phyloP scores from a whole-genome alignment of 345 rosid species.

The Adansonia digitata region DNA sequence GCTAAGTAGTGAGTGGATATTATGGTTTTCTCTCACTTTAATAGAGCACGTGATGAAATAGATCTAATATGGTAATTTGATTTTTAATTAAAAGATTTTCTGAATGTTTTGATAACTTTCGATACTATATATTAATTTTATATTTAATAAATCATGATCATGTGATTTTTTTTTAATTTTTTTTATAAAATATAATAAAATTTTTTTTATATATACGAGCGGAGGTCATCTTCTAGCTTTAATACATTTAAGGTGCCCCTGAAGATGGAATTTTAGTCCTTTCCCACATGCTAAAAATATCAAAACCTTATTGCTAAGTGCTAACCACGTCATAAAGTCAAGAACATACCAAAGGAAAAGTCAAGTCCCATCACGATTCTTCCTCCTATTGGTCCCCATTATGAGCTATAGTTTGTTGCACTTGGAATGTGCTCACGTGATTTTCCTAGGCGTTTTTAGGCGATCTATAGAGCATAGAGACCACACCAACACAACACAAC shows the following conservation, averaged over 20 bases:
- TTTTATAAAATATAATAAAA: background rate
- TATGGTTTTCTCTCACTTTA: background rate
- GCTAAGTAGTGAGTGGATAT: background rate
- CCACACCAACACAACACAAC: background rate
- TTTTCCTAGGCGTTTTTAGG: background rate
- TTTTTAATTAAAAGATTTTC: background rate
- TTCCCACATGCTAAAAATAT: background rate
- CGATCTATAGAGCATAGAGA: background rate
- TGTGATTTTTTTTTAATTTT: background rate
- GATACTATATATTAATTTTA: rapidly evolving
- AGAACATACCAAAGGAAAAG: background rate
- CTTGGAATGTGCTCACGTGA: background rate
- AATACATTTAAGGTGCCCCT: background rate
- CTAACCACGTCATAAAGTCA: background rate
- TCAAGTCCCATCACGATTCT: background rate
- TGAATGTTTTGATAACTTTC: background rate
- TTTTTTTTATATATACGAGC: background rate
- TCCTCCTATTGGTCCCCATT: background rate
- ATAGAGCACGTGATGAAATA: background rate
- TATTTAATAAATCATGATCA: background rate
- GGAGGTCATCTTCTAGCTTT: background rate
- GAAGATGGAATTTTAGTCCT: background rate
- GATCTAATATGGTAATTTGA: background rate
- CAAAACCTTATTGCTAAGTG: background rate
- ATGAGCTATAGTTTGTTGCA: background rate